Percentiles rank a stretch among this genome's conserved stretches.
Evolutionary conservation across 176 grass and related monocot species (phyloP).

Genomic region (Bonia amplexicaulis): DNA sequence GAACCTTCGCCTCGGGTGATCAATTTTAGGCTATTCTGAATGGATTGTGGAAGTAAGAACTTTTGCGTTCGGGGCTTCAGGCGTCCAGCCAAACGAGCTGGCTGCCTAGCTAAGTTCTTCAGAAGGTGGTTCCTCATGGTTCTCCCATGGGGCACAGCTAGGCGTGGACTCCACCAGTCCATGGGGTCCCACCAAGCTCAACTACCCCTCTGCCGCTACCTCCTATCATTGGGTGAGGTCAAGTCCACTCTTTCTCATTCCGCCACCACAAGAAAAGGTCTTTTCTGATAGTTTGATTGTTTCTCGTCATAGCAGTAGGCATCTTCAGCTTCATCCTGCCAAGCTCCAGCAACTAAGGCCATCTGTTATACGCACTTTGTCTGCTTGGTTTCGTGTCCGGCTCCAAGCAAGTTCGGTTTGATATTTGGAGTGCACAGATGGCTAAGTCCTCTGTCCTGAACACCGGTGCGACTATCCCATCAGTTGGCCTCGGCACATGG

Average conservation of each 20-base stretch:
- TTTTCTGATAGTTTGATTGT: background rate
- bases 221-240: background rate
- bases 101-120: background rate
- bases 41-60: too few relatives aligned
- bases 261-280: background rate
- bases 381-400: background rate
- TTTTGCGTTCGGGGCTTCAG: too few relatives aligned
- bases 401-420: background rate
- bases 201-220: background rate
- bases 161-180: background rate
- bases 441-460: constrained; percentile 37
- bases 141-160: background rate
- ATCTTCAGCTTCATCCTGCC: background rate
- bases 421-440: background rate
- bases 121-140: too few relatives aligned
- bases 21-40: background rate
- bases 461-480: constrained; percentile 39
- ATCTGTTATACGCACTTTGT: background rate
- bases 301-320: background rate
- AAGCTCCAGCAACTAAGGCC: background rate
- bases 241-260: background rate
- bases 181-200: background rate
- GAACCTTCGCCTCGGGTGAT: too few relatives aligned
- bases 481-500: constrained; percentile 57
- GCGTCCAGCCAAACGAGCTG: background rate